Evolutionary conservation across 140 eudicot genomes (phyloP).

Genomic region (Oenanthe javanica): DNA sequence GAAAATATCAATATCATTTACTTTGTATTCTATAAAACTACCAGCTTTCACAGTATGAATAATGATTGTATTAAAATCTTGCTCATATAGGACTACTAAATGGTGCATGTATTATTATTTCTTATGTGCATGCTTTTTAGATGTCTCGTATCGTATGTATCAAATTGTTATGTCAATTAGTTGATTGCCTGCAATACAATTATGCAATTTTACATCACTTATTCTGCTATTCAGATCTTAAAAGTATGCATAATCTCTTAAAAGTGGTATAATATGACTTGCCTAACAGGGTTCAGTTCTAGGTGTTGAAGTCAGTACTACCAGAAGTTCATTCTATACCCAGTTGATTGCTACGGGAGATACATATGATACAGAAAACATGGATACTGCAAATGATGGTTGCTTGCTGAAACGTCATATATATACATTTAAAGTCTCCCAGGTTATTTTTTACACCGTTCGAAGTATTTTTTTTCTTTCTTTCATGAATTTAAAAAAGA

Average conservation of each 20-base stretch:
- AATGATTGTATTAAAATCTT: too few relatives aligned
- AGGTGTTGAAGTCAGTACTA: conserved; percentile 80
- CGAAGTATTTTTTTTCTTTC: background rate
- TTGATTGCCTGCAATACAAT: too few relatives aligned
- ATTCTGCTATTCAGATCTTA: too few relatives aligned
- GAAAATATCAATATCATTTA: too few relatives aligned
- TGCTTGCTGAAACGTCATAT: conserved; percentile 55
- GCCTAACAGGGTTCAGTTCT: conserved; percentile 99
- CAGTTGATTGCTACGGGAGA: conserved; percentile 33
- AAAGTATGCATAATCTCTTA: background rate
- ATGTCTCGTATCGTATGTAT: too few relatives aligned
- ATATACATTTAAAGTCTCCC: conserved; percentile 48
- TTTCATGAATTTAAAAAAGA: background rate
- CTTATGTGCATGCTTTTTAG: too few relatives aligned
- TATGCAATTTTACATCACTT: too few relatives aligned
- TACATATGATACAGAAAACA: conserved; percentile 29
- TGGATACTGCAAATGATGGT: conserved; percentile 42
- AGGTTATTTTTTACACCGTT: conserved; percentile 27
- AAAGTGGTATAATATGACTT: conserved; percentile 32
- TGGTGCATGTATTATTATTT: too few relatives aligned
- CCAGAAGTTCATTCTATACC: conserved; percentile 47
- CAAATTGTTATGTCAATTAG: too few relatives aligned
- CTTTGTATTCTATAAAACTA: too few relatives aligned
- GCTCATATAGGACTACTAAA: too few relatives aligned
- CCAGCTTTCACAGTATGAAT: too few relatives aligned